phyloP scores from a whole-genome alignment of 2,329 filamentous ascomycete species.

The Fusarium torreyae region DNA sequence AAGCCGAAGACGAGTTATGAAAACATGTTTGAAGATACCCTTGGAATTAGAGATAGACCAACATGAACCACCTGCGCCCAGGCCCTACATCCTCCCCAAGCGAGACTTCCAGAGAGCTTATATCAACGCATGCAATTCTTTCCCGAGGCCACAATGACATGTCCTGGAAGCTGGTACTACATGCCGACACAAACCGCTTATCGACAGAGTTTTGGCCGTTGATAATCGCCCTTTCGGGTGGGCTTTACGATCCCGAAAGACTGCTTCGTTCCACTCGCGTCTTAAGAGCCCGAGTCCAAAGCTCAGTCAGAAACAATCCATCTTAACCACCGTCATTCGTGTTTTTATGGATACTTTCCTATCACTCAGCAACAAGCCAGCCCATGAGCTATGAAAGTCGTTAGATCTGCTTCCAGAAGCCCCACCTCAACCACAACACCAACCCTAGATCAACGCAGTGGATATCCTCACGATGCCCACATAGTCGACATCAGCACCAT shows the following conservation, averaged over 20 bases:
- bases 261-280: neutral
- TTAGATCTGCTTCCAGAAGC: neutral
- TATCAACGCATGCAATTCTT: neutral
- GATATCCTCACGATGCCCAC: constrained; percentile 3
- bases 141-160: neutral
- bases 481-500: neutral
- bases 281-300: neutral
- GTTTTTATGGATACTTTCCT: neutral
- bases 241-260: neutral
- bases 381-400: too few relatives aligned
- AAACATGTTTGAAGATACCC: constrained; percentile 40
- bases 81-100: neutral
- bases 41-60: constrained; percentile 10
- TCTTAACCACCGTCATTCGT: neutral
- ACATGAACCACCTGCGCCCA: neutral
- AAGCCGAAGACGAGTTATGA: constrained; percentile 49
- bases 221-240: neutral
- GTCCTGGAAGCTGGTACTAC: neutral
- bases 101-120: neutral
- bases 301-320: neutral
- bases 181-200: neutral
- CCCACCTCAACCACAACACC: neutral
- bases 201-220: too few relatives aligned
- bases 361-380: neutral
- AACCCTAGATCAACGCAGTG: neutral